Evolutionary conservation across 805 yeast genomes (phyloP), one percentile per base, ranked within the genome.

Genomic region (Kregervanrija delftensis): DNA sequence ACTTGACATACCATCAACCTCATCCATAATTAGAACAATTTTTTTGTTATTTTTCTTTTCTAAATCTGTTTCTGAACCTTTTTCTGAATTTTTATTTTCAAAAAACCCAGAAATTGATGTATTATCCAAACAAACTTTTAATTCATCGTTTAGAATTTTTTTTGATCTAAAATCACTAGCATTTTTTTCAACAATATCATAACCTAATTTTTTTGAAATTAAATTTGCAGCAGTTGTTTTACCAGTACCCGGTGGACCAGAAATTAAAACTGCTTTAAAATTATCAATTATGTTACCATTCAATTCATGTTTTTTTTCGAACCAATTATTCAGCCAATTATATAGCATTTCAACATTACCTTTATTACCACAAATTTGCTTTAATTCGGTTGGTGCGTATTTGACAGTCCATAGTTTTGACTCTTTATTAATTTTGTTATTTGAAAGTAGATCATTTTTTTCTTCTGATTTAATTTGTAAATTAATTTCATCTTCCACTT

Each of bases 1-100:
- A 59, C 95, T 89, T 35, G 96, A 87, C 98, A 93, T 93, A 54
- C 99, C 99, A 63, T 93, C 99, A 30, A 93, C 98, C 68, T 93
- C 99, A 66, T 93, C 99, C 98, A 93, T 89, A 50, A 93, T 84
- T 39, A 93, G 72, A 44, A 89, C 87, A 54, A 91, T 81, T 48
- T 76, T 81, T 42, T 75, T 73, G 40, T 74, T 55, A 17, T 55
- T 55, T 31, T 51, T 44, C 43, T 49, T 49, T 6, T 28, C 28
- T 6, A 6, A 5, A 36, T 49, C 42, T 17, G 54, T 13, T 47
- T 52, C 39, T 3, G 42, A 12, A 10, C n/a, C 43, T 16, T 35
- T 16, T 32, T 30, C 22, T 8, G 57, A 59, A 10, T 53, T 53
- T 6, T 44, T 50, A 5, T 40, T 28, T 44, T 74, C 68, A 66